Conservation (phyloP, 1,284 basidiomycete species). For the Moniliella sp. region DNA sequence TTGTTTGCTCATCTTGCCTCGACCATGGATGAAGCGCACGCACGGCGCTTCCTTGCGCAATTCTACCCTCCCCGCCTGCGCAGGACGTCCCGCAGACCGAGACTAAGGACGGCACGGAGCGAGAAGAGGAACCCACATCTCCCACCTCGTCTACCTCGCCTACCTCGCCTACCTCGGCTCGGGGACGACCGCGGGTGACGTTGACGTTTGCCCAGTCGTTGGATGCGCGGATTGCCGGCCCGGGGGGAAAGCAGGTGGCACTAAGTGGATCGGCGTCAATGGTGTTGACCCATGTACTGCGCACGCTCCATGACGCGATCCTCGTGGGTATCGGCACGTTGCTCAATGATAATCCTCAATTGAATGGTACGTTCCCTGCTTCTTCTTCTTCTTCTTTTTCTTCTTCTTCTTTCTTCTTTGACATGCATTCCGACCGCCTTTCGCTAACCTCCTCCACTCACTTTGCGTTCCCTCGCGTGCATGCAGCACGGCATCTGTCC, state of each 20-base stretch:
- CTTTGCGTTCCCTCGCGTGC: too few species aligned
- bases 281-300: conserved; percentile 76
- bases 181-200: conserved; percentile 41
- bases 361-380: conserved; percentile 49
- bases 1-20: too few species aligned
- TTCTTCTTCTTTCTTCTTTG: background rate
- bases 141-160: too few species aligned
- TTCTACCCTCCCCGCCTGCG: too few species aligned
- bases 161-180: too few species aligned
- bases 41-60: too few species aligned
- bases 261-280: conserved; percentile 70
- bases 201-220: conserved; percentile 85
- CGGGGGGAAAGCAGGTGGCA: conserved; percentile 50
- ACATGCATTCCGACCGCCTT: background rate
- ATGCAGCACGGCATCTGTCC: conserved; percentile 36
- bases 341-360: conserved; percentile 70
- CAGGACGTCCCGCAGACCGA: too few species aligned
- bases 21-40: too few species aligned
- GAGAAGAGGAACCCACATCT: too few species aligned
- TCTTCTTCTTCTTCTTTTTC: background rate
- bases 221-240: conserved; percentile 74
- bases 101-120: too few species aligned
- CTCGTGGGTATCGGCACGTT: conserved; percentile 74
- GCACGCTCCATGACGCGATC: conserved; percentile 67
- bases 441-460: conserved; percentile 1